Conservation (phyloP, 2,329 filamentous ascomycete genomes). For the Cadophora malorum region DNA sequence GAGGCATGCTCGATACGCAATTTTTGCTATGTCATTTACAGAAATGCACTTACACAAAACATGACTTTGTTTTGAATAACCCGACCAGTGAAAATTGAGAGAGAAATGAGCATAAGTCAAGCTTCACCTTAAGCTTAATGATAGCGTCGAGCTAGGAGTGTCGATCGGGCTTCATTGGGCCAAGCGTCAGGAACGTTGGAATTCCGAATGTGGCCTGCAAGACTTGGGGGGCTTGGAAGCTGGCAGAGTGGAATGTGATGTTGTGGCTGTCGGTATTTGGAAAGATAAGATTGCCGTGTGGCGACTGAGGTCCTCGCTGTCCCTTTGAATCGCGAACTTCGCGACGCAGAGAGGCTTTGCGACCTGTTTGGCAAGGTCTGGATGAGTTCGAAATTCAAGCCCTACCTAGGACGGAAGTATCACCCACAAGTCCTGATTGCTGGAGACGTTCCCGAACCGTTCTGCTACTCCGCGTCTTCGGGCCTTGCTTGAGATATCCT, state of each 20-base stretch:
- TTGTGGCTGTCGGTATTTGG: background rate
- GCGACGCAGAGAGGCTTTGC: background rate
- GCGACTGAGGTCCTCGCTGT: background rate
- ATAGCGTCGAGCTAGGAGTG: slow-evolving; percentile 18
- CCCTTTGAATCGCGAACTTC: background rate
- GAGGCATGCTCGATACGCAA: background rate
- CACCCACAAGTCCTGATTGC: background rate
- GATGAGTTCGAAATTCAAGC: background rate
- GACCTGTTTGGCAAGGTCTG: background rate
- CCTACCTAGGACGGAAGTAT: background rate
- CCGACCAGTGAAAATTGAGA: background rate
- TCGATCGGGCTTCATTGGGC: background rate
- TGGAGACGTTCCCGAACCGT: background rate
- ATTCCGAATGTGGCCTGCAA: background rate
- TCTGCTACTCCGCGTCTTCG: background rate
- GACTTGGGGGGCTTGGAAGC: background rate
- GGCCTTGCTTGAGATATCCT: background rate
- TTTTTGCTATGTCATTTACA: background rate
- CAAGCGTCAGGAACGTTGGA: slow-evolving; percentile 16
- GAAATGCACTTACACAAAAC: background rate
- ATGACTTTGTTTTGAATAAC: slow-evolving; percentile 1
- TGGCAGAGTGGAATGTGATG: slow-evolving; percentile 12
- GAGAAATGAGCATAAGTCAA: slow-evolving; percentile 15
- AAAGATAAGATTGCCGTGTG: slow-evolving; percentile 19
- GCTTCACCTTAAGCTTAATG: slow-evolving; percentile 23